Evolutionary conservation across 257 asterid genomes (phyloP), one percentile per base, ranked within the genome.

Genomic region (Hygrophila difformis): DNA sequence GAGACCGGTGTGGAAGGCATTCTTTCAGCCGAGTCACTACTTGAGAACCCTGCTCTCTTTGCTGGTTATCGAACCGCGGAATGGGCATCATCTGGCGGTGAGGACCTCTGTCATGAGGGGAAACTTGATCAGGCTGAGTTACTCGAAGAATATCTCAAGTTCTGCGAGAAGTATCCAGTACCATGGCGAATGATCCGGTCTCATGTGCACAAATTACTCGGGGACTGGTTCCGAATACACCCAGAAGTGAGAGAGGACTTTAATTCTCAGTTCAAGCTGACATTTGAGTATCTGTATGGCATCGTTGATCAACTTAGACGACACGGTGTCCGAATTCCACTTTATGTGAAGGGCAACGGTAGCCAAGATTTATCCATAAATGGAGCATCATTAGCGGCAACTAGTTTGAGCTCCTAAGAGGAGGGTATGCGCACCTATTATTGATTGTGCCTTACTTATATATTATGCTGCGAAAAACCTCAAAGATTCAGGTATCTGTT

Each of bases 151-250:
- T 91, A 91, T 63, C 57, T 91, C 64, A 71, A 73, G 59, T 39
- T 82, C 4, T 91, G 96, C 38, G 94, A 86, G 81, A 70, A 57
- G 57, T 66, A 82, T 63, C 93, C 96, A 0, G 96, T 91, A 55
- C 96, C 98, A 5, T 91, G 98, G 98, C 74, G 94, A 56, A 91
- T 91, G 80, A 62, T 91, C 17, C 93, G 96, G 47, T 78, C 98
- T 8, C 96, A 91, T 12, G 84, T 91, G 62, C 98, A 91, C 61
- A 86, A 79, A 78, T 18, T 91, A 71, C 64, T 86, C 60, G 98
- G 96, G 23, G 98, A 91, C 13, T 85, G 93, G 98, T 91, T 91
- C 61, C 68, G 74, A 44, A 29, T 86, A 51, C 93, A 70, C 50
- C 96, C 95, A 11, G 19, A 51, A 47, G 74, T 91, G 23, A 71